Evolutionary conservation across 148 eudicot genomes (phyloP), one percentile per base, ranked within the genome.

Genomic region (Silene conica): DNA sequence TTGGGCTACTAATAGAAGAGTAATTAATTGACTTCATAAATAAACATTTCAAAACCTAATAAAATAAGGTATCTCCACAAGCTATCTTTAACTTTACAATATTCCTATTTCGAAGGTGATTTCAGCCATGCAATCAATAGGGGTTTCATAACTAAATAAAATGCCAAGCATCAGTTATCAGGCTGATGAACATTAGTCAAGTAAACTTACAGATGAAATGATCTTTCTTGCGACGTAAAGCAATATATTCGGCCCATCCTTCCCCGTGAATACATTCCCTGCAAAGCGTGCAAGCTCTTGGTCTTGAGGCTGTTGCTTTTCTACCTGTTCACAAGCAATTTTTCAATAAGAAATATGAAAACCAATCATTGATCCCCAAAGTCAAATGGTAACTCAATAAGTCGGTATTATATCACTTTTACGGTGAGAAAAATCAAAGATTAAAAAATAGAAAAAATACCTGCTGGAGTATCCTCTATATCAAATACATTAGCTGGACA

Each of bases 151-250:
- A 75, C 41, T 6, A 41, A 14, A 15, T 3, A 38, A 50, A 45
- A 0, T 19, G 16, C 26, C 25, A 9, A 10, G 16, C 20, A 31
- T 5, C 43, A 38, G 46, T 34, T 19, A n/a, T n/a, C 45, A 68
- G 6, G 38, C 38, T 18, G 15, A 16, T 34, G 7, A 38, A 6
- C 22, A 50, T 18, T 10, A 65, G 20, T 59, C 31, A 50, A 65
- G 69, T 28, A 52, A 57, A 89, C 97, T 87, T 86, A 94, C 97
- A 94, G 73, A 94, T 92, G 80, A 94, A 92, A 80, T 92, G 98
- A 80, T 92, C 90, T 83, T 80, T 94, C 79, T 87, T 91, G 52
- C 96, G 90, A 55, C 88, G 85, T 65, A 94, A 73, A 28, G 89
- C 90, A 58, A 94, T 89, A 74, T 71, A 67, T 75, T 92, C 73